Base-by-base conservation (phyloP, 176 grass and related monocot genomes). In the Oryza glumipatula region DNA sequence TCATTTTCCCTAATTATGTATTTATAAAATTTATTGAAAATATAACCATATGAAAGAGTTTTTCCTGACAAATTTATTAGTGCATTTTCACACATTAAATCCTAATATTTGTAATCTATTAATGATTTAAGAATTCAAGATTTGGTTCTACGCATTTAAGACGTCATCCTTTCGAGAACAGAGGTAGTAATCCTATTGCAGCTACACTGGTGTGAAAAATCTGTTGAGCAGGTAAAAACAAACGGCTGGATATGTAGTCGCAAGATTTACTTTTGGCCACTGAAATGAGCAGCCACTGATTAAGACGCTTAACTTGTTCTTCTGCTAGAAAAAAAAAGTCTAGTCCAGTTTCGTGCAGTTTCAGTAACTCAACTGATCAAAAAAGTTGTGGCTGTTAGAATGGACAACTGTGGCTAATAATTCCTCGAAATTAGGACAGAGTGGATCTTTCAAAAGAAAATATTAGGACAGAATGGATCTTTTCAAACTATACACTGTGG, bases 231-330 rank as follows among this genome's bases (percentile, higher is more conserved):
- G 54, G 47, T 65, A 51, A 80, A 48, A 72, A 86, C 26, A 41
- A 41, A 65, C 63, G 84, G 68, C 67, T 45, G 49, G 56, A 8
- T 63, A 23, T 63, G 4, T 80, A 23, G 49, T 66, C 54, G 24
- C 43, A 65, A 48, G 77, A 16, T 48, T 54, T 24, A 9, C 69
- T 80, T 80, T 80, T 45, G 76, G 69, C 48, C 54, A 47, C 17
- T 80, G 32, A 80, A 67, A 56, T 86, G 60, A 63, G 36, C 21
- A 79, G 68, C 0, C 56, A 66, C 80, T 79, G 76, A 80, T 86
- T 28, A 68, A 66, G 69, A 74, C 13, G 24, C 12, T 2, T 19
- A 72, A 11, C 11, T 51, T 56, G 15, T 80, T 66, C 65, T 80
- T 15, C 54, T 67, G 14, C 21, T 11, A 15, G 33, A 15, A 21